Base-by-base conservation (phyloP, 495 filamentous ascomycete genomes). In the Daldinia bambusicola region DNA sequence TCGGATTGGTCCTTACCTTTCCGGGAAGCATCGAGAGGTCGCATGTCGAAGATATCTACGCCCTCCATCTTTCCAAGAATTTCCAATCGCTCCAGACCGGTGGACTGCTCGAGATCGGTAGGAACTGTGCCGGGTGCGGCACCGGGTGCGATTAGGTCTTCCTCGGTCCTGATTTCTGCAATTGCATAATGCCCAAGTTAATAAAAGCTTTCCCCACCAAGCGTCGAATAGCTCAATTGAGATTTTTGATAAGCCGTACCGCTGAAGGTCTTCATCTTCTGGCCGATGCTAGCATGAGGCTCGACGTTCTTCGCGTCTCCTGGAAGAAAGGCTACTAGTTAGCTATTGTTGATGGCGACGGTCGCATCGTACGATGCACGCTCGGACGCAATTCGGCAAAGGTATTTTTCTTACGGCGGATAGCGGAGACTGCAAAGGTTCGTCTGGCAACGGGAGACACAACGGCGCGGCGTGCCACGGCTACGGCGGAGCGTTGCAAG, bases 51-150 rank as follows among this genome's bases (percentile, higher is more conserved):
- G 78, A 98, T 86, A 80, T 99, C 95, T 69, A 99, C 86, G 72
- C 95, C 93, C 85, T 98, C 92, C 91, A 98, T 97, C 88, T 99
- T 99, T 81, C 95, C 95, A 82, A 98, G 84, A 75, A 99, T 94
- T 82, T 99, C 95, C 75, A 99, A 88, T 84, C 95, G 95, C 86
- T 99, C 95, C 57, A 99, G 86, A 88, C 95, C 95, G 70, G 95
- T 98, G 50, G 95, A 84, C 80, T 99, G 95, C 76, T 97, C 92
- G 78, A 94, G 78, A 81, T 99, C 95, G 84, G 92, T 93, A 66
- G 95, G 93, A 71, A 99, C 85, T 79, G 91, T 92, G 71, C 95
- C 95, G 69, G 89, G 82, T 60, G 84, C 81, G 75, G 90, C 93
- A 81, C 95, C 95, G 45, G 94, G 92, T 66, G 88, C 85, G 65